phyloP scores from a whole-genome alignment of 768 basidiomycete species.

The Rhodosporidiobolus sp. region DNA sequence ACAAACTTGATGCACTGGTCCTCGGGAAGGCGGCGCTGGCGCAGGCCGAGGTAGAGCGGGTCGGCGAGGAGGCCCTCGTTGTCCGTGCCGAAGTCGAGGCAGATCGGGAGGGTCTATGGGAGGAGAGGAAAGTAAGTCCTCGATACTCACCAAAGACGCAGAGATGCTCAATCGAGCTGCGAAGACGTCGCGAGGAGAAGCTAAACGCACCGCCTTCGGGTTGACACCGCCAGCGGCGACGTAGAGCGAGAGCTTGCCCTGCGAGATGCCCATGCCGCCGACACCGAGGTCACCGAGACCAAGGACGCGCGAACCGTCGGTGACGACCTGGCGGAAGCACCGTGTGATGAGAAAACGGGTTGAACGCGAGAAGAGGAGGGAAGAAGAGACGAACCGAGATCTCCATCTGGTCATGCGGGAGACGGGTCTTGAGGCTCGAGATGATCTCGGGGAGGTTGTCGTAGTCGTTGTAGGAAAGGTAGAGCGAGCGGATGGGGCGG shows the following conservation, averaged over 20 bases:
- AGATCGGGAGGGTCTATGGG: slow-evolving; percentile 66
- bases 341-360: neutral
- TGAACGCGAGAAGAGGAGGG: neutral
- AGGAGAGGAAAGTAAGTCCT: neutral
- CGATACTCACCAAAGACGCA: too few relatives aligned
- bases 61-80: slow-evolving; percentile 74
- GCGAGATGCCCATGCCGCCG: slow-evolving; percentile 49
- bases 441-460: slow-evolving; percentile 71
- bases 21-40: slow-evolving; percentile 64
- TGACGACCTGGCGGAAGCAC: slow-evolving; percentile 80
- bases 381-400: slow-evolving; percentile 55
- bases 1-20: slow-evolving; percentile 62
- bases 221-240: slow-evolving; percentile 74
- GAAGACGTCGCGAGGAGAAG: neutral
- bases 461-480: slow-evolving; percentile 74
- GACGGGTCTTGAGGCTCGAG: slow-evolving; percentile 50
- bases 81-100: slow-evolving; percentile 85
- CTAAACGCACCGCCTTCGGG: slow-evolving; percentile 45
- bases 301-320: slow-evolving; percentile 88
- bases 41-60: slow-evolving; percentile 82
- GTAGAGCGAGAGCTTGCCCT: slow-evolving; percentile 85
- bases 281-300: slow-evolving; percentile 62
- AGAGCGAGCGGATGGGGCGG: slow-evolving; percentile 45
- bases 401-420: slow-evolving; percentile 66
- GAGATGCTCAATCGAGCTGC: too few relatives aligned